Conservation (phyloP, 345 rosid genomes). For the Pistacia atlantica region DNA sequence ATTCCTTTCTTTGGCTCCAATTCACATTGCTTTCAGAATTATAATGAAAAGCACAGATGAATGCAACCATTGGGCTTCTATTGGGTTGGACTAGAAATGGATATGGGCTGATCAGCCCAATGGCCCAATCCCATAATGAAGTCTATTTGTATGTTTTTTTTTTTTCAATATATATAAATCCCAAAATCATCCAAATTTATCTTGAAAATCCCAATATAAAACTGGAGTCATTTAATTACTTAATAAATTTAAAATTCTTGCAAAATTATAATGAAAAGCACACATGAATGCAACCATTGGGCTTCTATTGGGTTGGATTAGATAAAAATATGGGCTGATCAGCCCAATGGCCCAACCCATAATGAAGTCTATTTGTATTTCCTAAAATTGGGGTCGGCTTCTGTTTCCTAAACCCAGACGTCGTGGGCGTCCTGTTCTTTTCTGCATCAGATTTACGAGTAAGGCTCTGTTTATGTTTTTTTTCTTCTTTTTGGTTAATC, state of each 20-base stretch:
- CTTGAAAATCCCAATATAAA: too few species aligned
- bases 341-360: neutral
- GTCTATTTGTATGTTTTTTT: neutral
- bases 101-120: neutral
- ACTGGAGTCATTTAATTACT: too few species aligned
- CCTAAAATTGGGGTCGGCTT: too few species aligned
- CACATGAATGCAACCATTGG: neutral
- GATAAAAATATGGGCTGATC: neutral
- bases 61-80: neutral
- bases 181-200: too few species aligned
- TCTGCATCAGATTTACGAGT: too few species aligned
- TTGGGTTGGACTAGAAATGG: neutral
- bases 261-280: neutral
- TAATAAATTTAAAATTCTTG: neutral
- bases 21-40: neutral
- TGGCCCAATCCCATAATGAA: neutral
- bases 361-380: neutral
- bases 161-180: too few species aligned
- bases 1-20: slow-evolving; percentile 29
- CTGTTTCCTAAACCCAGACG: too few species aligned
- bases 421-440: too few species aligned
- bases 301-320: too few species aligned
- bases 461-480: too few species aligned
- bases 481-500: too few species aligned
- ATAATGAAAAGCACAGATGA: neutral